Evolutionary conservation across 106 monocot species (phyloP), one percentile per base, ranked within the genome.

Genomic region (Platanthera zijinensis): DNA sequence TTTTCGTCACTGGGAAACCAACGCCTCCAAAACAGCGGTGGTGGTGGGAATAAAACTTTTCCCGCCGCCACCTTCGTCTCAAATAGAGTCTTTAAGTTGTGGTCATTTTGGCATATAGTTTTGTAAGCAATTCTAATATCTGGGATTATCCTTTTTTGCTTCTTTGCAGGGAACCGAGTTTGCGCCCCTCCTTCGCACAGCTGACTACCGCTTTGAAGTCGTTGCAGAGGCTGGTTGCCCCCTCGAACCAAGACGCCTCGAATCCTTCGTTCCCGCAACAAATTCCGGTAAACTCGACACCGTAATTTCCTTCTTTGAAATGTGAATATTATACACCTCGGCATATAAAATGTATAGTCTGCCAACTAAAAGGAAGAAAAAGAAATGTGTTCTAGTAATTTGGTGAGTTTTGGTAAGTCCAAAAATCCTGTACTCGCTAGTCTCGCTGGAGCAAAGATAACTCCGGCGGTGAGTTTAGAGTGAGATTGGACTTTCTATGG

Each of bases 121-220:
- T 39, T 39, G 2, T 18, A 4, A 57, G 3, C 6, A 57, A 18
- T 57, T 61, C 59, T 21, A 5, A 61, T 9, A 21, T 18, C 0
- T 61, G 19, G n/a, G 18, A 9, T 61, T 61, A 39, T 39, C 39
- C 39, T 39, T 1, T 61, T 61, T 21, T 61, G 59, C 47, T 18
- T 66, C 50, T 77, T 72, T 46, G 11, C 90, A 97, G 96, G 21
- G 96, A 97, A 68, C 91, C 96, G 74, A 89, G 75, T 69, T 77
- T 89, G 87, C 88, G 97, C 5, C 97, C 97, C 4, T 97, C 97
- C 5, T 97, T 97, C 81, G 87, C 84, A 17, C 83, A 97, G 52
- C 86, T 97, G 45, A 91, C 81, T 5, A 82, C 83, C 9, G 87
- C 87, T 48, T 78, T 97, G 63, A 91, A 85, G 64, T 83, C 93